A percentile compares a stretch with the other conserved stretches of the same genome.
phyloP scores from a whole-genome alignment of 768 basidiomycete species.

The Hericium alpestre region DNA sequence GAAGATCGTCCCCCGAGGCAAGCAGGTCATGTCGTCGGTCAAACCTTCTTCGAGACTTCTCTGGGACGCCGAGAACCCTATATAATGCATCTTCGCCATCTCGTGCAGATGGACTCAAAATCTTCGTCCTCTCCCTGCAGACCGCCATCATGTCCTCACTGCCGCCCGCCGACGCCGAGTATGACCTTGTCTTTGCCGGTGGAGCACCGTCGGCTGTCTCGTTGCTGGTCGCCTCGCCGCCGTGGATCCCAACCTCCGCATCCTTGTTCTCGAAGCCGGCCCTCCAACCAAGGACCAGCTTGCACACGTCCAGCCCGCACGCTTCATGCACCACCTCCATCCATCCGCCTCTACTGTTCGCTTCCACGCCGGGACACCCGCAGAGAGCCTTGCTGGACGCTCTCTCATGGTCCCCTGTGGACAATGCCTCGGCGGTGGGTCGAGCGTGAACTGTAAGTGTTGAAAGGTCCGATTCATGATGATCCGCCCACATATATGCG shows the following conservation, averaged over 20 bases:
- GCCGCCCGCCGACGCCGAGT: not conserved
- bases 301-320: conserved; percentile 42
- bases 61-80: no score
- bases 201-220: conserved; percentile 43
- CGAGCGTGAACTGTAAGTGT: conserved; percentile 44
- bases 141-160: not conserved
- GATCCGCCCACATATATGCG: conserved; percentile 14
- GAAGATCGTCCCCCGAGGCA: no score
- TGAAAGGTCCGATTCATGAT: not conserved
- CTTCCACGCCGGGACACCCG: conserved; percentile 28
- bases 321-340: conserved; percentile 32
- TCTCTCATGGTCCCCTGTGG: conserved; percentile 32
- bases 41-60: no score
- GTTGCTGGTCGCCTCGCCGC: conserved; percentile 44
- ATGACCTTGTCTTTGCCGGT: conserved; percentile 10
- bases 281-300: conserved; percentile 36
- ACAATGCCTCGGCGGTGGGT: conserved; percentile 50
- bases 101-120: no score
- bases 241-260: conserved; percentile 42
- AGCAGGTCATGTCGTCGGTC: no score
- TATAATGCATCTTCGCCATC: no score
- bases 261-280: conserved; percentile 53
- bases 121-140: not conserved
- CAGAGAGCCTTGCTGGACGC: conserved; percentile 35
- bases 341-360: conserved; percentile 31